Evolutionary conservation across 306 rosid species (phyloP).

Genomic region (Begonia fuchsioides): DNA sequence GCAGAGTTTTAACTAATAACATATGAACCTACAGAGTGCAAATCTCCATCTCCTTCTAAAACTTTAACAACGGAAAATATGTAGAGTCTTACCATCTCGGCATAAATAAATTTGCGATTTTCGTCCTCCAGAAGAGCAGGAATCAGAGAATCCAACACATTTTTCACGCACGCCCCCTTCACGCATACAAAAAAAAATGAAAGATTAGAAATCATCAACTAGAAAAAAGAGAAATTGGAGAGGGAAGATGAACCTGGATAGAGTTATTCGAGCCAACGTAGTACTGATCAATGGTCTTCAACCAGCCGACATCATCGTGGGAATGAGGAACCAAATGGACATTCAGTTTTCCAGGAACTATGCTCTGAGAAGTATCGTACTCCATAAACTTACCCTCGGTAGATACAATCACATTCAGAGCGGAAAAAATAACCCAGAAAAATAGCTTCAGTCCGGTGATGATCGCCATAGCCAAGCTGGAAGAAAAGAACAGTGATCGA

Average conservation of each 20-base stretch:
- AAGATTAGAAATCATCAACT: not conserved
- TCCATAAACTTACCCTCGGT: constrained; percentile 21
- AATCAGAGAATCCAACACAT: constrained; percentile 38
- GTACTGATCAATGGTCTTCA: constrained; percentile 79
- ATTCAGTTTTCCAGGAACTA: constrained; percentile 49
- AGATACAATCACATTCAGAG: not conserved
- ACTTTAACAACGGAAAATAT: not conserved
- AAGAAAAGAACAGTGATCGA: not conserved
- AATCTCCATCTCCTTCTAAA: too few species aligned
- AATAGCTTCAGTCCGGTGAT: not conserved
- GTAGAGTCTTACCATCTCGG: constrained; percentile 46
- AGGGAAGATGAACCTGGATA: constrained; percentile 38
- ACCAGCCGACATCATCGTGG: constrained; percentile 85
- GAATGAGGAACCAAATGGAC: constrained; percentile 68
- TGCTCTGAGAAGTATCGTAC: constrained; percentile 43
- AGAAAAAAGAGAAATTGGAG: not conserved
- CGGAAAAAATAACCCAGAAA: not conserved
- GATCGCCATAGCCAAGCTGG: not conserved
- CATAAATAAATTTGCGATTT: constrained; percentile 84
- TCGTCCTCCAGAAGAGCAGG: constrained; percentile 49
- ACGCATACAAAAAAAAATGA: not conserved
- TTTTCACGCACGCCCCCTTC: constrained; percentile 33
- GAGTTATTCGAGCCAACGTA: constrained; percentile 71
- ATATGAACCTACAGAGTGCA: too few species aligned
- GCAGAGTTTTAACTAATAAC: too few species aligned